Base-by-base conservation (phyloP, 441 rosid genomes). In the Erodium trifolium region DNA sequence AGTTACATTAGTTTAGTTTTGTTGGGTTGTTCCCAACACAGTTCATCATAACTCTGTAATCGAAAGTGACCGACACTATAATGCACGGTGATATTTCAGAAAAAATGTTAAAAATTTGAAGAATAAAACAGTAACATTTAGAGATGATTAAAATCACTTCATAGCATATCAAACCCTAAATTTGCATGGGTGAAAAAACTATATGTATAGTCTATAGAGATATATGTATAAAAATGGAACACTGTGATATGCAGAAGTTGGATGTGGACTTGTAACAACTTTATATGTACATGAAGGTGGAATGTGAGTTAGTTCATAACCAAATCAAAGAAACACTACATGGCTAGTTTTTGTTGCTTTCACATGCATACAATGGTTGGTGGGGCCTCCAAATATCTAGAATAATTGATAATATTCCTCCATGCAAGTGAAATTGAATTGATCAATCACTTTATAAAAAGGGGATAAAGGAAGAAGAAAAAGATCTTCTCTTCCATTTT, bases 231-330 rank as follows among this genome's bases (percentile, higher is more conserved):
- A 31, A 31, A 31, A 31, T 31, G 34, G 34, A 31, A 31, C 3
- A 31, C 34, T 31, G 34, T 31, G 34, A 31, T 31, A 31, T 0
- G 10, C 14, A 47, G 14, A 47, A 47, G 57, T 49, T 49, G 57
- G 14, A 49, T 49, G 11, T 47, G 55, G 41, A 67, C 60, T 47
- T 49, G 57, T 49, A 49, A 49, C 57, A 49, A 49, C 57, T 49
- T 49, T 49, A 11, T 3, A n/a, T 49, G 14, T n/a, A 49, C 57
- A 49, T 49, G 57, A 13, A 9, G 53, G 10, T 47, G 53, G 14
- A 47, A 12, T 47, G 53, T 47, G 53, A 47, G 53, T 10, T 47
- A 10, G 53, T 47, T 47, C 53, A 47, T 12, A 47, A 47, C 53
- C 53, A 47, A 47, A 47, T 47, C 10, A 11, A 47, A 47, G 53